These are phyloP conservation scores for Beauveria asiatica DNA, from an alignment of 2,329 filamentous ascomycete species.

Conservation along the genomic window DNA sequence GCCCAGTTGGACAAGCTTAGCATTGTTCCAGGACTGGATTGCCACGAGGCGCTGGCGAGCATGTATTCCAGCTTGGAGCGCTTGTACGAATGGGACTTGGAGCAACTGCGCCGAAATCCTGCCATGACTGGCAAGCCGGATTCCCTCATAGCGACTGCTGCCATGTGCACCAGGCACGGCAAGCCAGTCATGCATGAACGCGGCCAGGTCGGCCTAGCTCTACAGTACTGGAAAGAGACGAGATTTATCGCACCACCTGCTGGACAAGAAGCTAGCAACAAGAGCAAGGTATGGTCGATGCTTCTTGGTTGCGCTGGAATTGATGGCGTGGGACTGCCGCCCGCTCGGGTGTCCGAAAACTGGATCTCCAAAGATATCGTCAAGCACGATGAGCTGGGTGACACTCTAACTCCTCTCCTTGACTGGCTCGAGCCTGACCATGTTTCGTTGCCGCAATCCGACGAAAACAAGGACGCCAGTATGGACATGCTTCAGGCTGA, in stretches of 20 bases:
- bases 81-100: conserved; percentile 63
- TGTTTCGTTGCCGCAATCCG: conserved; percentile 44
- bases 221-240: conserved; percentile 71
- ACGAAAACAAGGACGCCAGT: conserved; percentile 38
- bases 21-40: conserved; percentile 58
- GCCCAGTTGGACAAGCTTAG: conserved; percentile 65
- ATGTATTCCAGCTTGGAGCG: conserved; percentile 61
- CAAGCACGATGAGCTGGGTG: conserved; percentile 40
- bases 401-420: conserved; percentile 37
- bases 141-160: conserved; percentile 43
- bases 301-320: conserved; percentile 55
- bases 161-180: conserved; percentile 63
- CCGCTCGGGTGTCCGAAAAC: conserved; percentile 61
- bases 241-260: conserved; percentile 35
- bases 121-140: conserved; percentile 36
- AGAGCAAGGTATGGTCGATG: conserved; percentile 55
- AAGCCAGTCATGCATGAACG: conserved; percentile 62
- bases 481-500: conserved; percentile 46
- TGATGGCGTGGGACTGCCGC: conserved; percentile 38
- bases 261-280: conserved; percentile 28
- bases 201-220: conserved; percentile 56
- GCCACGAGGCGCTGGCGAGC: conserved; percentile 68
- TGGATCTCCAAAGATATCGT: conserved; percentile 66
- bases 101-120: conserved; percentile 43
- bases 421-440: conserved; percentile 69